Conservation (phyloP, 345 rosid genomes). For the Ailanthus altissimus region DNA sequence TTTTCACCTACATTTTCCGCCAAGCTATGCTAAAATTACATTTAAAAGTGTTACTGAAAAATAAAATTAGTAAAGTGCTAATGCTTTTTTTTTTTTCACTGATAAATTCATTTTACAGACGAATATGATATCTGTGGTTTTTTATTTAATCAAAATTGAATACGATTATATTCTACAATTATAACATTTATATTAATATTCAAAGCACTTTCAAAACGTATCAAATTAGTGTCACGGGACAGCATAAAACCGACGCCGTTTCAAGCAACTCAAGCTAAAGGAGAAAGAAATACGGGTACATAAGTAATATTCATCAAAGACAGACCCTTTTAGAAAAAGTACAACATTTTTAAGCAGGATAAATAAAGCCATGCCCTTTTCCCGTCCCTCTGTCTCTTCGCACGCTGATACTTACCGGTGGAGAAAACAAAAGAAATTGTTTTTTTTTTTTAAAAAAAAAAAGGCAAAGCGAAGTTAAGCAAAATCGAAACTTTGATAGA, state of each 20-base stretch:
- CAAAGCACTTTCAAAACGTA: background rate
- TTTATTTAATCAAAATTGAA: too few relatives aligned
- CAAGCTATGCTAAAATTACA: too few relatives aligned
- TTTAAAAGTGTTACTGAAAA: too few relatives aligned
- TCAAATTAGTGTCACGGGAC: background rate
- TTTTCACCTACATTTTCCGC: too few relatives aligned
- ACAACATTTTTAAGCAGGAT: conserved; percentile 22
- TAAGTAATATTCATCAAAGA: conserved; percentile 25
- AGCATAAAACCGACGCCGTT: conserved; percentile 1
- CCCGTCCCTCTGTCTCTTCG: conserved; percentile 2
- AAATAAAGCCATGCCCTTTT: conserved; percentile 25
- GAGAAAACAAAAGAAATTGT: background rate
- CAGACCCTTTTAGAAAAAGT: conserved; percentile 23
- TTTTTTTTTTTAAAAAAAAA: too few relatives aligned
- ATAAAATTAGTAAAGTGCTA: too few relatives aligned
- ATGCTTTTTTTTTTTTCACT: too few relatives aligned
- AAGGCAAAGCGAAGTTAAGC: background rate
- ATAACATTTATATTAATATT: background rate
- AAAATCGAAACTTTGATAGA: conserved; percentile 4
- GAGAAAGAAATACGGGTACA: conserved; percentile 2
- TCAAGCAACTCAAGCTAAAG: background rate
- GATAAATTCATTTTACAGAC: too few relatives aligned
- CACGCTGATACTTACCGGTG: conserved; percentile 6
- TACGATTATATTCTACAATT: too few relatives aligned
- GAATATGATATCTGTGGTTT: too few relatives aligned